Evolutionary conservation across 305 asterid species (phyloP), one percentile per base, ranked within the genome.

Genomic region (Euphrasia arctica): DNA sequence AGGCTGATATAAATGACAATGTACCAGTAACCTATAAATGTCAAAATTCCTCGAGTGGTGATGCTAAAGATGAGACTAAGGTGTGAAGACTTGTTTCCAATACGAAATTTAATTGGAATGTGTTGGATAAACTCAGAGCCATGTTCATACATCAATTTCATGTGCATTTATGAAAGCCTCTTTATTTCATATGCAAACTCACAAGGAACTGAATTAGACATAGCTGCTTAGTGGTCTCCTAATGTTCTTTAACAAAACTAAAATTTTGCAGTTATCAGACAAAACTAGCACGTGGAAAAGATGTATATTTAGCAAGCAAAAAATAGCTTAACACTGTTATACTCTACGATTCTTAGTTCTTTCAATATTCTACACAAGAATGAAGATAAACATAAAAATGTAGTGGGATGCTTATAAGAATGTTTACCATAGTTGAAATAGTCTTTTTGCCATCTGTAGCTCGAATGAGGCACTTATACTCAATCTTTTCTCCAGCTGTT

Each of bases 391-490:
- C 14, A 68, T 0, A 47, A 52, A 68, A 47, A 18, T 12, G 48
- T 3, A 49, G 54, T 13, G 6, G 15, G 64, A 54, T 8, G 57
- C 32, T 34, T 25, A 25, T 25, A 25, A 25, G 68, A 68, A 74
- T 41, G 55, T 28, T 9, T 86, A 86, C 98, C 95, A 85, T 61
- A 34, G 97, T 85, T 42, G 98, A 78, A 64, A 91, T 85, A 52
- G 76, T 89, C 84, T 82, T 87, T 74, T 89, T 91, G 59, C 97
- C 98, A 63, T 87, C 95, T 5, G 89, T 91, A 74, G 98, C 98
- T 74, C 97, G 87, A 74, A 91, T 67, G 34, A 91, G 92, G 83
- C 96, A 91, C 74, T 78, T 89, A 72, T 62, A 87, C 77, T 91
- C 96, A 52, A 89, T 67, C 68, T 78, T 82, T 64, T 88, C 92